Percentiles rank a stretch among this genome's conserved stretches.
phyloP scores from a whole-genome alignment of 2,329 filamentous ascomycete genomes.

The Blastomyces percursus region DNA sequence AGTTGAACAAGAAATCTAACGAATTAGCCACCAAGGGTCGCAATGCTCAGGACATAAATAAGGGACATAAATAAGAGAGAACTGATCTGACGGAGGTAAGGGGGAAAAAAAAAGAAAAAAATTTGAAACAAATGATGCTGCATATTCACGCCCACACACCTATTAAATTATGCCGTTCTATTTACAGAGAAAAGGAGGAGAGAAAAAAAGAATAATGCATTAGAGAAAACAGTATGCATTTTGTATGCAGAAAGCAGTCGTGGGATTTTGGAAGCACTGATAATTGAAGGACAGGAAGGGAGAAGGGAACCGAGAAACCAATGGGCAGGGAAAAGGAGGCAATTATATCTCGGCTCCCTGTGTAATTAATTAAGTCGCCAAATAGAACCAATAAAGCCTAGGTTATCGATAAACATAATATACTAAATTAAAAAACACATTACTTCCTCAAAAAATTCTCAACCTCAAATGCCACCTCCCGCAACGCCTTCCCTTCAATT shows the following conservation, averaged over 20 bases:
- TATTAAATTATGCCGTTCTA: background rate
- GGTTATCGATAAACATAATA: background rate
- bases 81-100: background rate
- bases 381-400: background rate
- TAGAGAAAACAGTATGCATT: background rate
- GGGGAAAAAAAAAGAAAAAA: background rate
- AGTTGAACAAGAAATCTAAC: background rate
- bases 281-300: background rate
- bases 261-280: background rate
- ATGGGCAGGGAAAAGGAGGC: background rate
- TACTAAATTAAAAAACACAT: conserved; percentile 38
- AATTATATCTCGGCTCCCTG: background rate
- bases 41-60: background rate
- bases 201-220: background rate
- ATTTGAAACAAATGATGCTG: background rate
- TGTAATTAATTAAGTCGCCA: background rate
- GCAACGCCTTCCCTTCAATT: conserved; percentile 58
- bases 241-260: background rate
- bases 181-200: background rate
- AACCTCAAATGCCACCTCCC: conserved; percentile 75
- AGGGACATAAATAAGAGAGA: background rate
- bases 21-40: background rate
- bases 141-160: background rate
- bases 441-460: conserved; percentile 55
- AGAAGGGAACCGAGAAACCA: background rate